Base-by-base conservation (phyloP, 1,139 yeast species). In the Suhomyces maxii region DNA sequence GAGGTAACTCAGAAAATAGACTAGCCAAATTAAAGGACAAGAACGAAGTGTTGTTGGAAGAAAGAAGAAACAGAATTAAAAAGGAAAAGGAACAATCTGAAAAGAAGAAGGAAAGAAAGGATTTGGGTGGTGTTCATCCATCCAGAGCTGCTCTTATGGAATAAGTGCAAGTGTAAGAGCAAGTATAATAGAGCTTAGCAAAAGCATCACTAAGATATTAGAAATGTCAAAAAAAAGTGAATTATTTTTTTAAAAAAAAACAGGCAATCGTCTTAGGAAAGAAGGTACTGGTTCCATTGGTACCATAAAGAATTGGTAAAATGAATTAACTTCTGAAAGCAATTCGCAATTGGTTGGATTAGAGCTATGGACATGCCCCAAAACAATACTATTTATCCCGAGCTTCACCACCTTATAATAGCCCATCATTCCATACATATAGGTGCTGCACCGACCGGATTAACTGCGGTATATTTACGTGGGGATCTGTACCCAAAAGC, bases 1-100 rank as follows among this genome's bases (percentile, higher is more conserved):
- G 99, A 38, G 99, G 99, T 42, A 91, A 91, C 65, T 84, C 95
- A 7, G 76, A 77, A 46, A 76, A 72, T 35, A 76, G 99, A 56
- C 61, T 81, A 48, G 78, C 79, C 41, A 93, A 93, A 68, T 77
- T 93, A 57, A 81, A 81, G 60, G 81, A 79, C 44, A 91, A 93
- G 75, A 90, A 91, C 63, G 86, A 81, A 43, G 85, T 84, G 58
- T 69, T 89, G 54, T 76, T 76, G 37, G 83, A 75, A 36, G 95
- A 89, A 56, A 75, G 87, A 65, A 80, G 68, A 52, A 75, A 69
- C 23, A 78, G 81, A 59, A 69, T 79, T 25, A 60, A 61, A 35
- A 68, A 69, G 52, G 76, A 70, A 14, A 71, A 67, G 50, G 69
- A 64, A 42, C 61, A 61, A 45, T 54, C 56, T 42, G 52, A 48